A percentile compares a stretch with the other conserved stretches of the same genome.
Evolutionary conservation across 441 rosid species (phyloP).

Genomic region (Omphalea diandra): DNA sequence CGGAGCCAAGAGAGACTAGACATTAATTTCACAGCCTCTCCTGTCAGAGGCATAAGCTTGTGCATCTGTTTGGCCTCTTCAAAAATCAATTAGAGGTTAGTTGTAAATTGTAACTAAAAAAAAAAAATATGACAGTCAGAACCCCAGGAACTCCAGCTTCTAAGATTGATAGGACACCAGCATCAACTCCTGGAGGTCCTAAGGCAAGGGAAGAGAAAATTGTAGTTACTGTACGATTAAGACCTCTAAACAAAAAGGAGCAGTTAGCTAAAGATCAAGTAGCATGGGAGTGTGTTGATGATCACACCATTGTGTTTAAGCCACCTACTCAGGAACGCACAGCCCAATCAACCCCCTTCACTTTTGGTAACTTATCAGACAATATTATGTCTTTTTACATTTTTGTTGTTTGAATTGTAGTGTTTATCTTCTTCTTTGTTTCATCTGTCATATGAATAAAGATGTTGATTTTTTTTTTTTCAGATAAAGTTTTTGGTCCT

Average conservation of each 20-base stretch:
- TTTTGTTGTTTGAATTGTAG: background rate
- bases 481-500: conserved; percentile 97
- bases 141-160: conserved; percentile 89
- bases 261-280: conserved; percentile 79
- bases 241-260: conserved; percentile 92
- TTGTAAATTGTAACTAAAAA: background rate
- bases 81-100: conserved; percentile 1
- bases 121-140: conserved; percentile 48
- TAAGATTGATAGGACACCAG: conserved; percentile 66
- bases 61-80: conserved; percentile 15
- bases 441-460: background rate
- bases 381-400: background rate
- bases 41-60: conserved; percentile 17
- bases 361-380: conserved; percentile 59
- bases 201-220: conserved; percentile 90
- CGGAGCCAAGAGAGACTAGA: conserved; percentile 3
- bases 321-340: conserved; percentile 76
- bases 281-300: conserved; percentile 95
- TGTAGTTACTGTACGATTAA: conserved; percentile 87
- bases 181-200: conserved; percentile 76
- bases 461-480: conserved; percentile 8
- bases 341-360: conserved; percentile 73
- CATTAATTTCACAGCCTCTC: conserved; percentile 12
- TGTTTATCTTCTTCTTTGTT: background rate
- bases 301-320: conserved; percentile 65